Base-by-base conservation (phyloP, 2,329 filamentous ascomycete species). In the Clonostachys solani region DNA sequence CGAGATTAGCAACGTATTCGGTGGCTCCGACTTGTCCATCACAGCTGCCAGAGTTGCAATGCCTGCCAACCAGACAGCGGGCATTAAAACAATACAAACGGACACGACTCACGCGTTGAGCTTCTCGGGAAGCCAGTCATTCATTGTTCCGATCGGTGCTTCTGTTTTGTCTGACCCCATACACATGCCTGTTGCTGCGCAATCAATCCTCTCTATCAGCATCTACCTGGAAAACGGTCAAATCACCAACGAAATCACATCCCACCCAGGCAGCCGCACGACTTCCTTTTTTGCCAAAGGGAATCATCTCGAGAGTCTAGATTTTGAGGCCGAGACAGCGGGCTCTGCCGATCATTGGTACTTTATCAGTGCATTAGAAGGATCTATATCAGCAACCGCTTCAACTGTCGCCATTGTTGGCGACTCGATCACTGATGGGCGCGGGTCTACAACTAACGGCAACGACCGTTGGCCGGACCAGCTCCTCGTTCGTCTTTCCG, bases 401-500 rank as follows among this genome's bases (percentile, higher is more conserved):
- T n/a, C 15, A n/a, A 42, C 48, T 3, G 70, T 85, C 34, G 74
- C 71, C 17, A 72, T 86, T 19, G 66, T 86, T 2, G 83, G 83
- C n/a, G 83, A 87, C 60, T 81, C 76, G 55, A 83, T 86, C 57
- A 85, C 81, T 5, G 83, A 86, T 56, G 83, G 83, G 12, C 71
- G 80, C 23, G 80, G 80, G 40, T 81, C 74, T 49, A 78, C 75
- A 33, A 78, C 75, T 16, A 76, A 85, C 60, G 64, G 59, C 18
- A 84, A 85, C 62, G 72, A 82, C 58, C 64, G 68, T 42, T 71
- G 67, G 67, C 65, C 68, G 0, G 67, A 71, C 55, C 58, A 58
- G 9, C 65, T 83, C 8, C 64, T 75, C 19, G 55, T 59, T 10
- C 67, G 69, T 42, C 56, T 81, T 56, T 67, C 74, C 55, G 43